Conservation (phyloP, 768 basidiomycete genomes). For the Tulasnella sp. region DNA sequence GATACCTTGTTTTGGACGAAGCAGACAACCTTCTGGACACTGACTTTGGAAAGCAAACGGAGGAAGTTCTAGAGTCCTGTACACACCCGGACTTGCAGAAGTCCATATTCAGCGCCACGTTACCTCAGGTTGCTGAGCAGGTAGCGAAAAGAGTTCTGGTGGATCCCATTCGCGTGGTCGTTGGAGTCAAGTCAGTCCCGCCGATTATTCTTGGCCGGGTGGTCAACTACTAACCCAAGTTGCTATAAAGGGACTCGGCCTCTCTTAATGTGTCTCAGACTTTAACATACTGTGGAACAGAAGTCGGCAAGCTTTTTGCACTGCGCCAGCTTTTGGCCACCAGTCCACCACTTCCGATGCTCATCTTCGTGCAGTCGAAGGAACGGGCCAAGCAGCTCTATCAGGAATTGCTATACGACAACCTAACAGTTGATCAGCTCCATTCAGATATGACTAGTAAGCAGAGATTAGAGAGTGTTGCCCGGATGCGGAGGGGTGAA, state of each 20-base stretch:
- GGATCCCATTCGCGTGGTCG: slow-evolving; percentile 89
- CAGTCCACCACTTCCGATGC: slow-evolving; percentile 61
- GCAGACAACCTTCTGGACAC: slow-evolving; percentile 85
- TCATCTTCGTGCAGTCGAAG: slow-evolving; percentile 90
- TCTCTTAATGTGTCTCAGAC: slow-evolving; percentile 85
- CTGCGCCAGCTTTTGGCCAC: slow-evolving; percentile 73
- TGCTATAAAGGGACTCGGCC: slow-evolving; percentile 72
- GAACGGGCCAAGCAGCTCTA: slow-evolving; percentile 48
- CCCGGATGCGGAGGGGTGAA: slow-evolving; percentile 80
- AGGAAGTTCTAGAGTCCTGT: slow-evolving; percentile 81
- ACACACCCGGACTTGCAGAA: slow-evolving; percentile 67
- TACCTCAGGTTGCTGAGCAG: slow-evolving; percentile 84
- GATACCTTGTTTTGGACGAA: slow-evolving; percentile 83
- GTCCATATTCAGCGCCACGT: slow-evolving; percentile 90
- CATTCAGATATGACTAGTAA: slow-evolving; percentile 87
- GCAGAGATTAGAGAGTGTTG: slow-evolving; percentile 80
- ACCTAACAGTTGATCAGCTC: slow-evolving; percentile 79
- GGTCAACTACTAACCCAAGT: background rate
- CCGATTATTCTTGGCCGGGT: background rate
- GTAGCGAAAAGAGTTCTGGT: slow-evolving; percentile 78
- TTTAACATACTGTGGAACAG: slow-evolving; percentile 87
- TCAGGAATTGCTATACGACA: slow-evolving; percentile 80
- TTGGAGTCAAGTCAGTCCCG: slow-evolving; percentile 80
- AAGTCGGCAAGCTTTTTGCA: slow-evolving; percentile 90
- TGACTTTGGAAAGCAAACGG: slow-evolving; percentile 83